Base-by-base conservation (phyloP, 495 filamentous ascomycete genomes). In the Neurospora sp. region DNA sequence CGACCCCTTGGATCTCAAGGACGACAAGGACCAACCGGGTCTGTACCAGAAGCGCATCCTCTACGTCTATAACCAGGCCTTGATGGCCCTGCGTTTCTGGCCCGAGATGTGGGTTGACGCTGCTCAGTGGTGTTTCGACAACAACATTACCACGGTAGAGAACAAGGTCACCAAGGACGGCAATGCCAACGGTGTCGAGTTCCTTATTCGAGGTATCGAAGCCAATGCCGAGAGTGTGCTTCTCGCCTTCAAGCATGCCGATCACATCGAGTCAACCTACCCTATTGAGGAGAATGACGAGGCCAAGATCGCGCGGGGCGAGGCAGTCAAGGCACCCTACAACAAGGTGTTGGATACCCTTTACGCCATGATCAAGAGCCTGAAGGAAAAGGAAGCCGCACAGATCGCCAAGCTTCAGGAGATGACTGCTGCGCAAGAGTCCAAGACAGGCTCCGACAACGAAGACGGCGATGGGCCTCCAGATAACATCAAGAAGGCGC, bases 61-160 rank as follows among this genome's bases (percentile, higher is more conserved):
- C 35, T 96, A 94, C 81, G 91, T 92, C 73, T 98, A 96, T 84
- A 95, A 94, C 82, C 95, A 97, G 79, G 92, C 96, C 39, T 84
- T 96, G 44, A 98, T 98, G 94, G 91, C 94, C 10, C 83, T 99
- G 73, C 87, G 93, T 71, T 99, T 97, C 78, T 92, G 94, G 86
- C 96, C 96, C 3, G 92, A 95, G 79, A 89, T 98, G 74, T 99
- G 96, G 96, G 95, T 92, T 75, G 94, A 97, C 68, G 96, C 94
- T 3, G 92, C 94, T 14, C 92, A 97, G 72, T 99, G 94, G 85
- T 97, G 94, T 82, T 92, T 94, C 78, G 84, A 89, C 69, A 94
- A 97, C 78, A 88, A 88, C 70, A 77, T 86, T 68, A 74, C 81
- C 16, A 88, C 74, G 0, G 37, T 92, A 74, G 82, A 88, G 68